Conservation (phyloP, 768 basidiomycete species). For the Lenzites betulinus region DNA sequence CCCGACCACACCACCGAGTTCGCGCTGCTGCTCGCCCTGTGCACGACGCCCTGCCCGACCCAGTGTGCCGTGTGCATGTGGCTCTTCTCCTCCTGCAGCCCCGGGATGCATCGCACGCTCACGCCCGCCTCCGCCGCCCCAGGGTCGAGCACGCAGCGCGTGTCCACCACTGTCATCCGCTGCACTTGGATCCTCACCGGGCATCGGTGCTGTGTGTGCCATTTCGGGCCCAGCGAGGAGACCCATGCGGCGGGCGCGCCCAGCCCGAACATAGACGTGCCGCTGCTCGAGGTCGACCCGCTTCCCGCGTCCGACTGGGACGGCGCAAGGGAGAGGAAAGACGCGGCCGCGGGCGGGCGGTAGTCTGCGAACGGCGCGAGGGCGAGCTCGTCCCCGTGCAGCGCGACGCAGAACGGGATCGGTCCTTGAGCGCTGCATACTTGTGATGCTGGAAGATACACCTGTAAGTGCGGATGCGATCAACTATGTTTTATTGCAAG, state of each 20-base stretch:
- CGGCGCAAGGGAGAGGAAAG: constrained; percentile 28
- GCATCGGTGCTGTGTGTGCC: not conserved
- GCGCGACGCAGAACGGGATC: constrained; percentile 30
- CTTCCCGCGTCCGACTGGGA: not conserved
- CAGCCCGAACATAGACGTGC: too few species aligned
- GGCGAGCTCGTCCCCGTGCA: constrained; percentile 26
- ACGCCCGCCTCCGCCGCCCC: not conserved
- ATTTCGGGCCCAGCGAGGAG: not conserved
- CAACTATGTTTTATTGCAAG: too few species aligned
- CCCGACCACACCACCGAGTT: constrained; percentile 30
- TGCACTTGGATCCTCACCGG: constrained; percentile 13
- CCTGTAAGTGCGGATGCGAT: constrained; percentile 10
- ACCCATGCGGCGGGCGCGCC: not conserved
- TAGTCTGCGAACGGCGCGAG: constrained; percentile 25
- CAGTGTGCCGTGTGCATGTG: constrained; percentile 15
- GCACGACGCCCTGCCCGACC: constrained; percentile 27
- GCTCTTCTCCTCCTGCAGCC: constrained; percentile 8
- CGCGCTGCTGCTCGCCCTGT: constrained; percentile 17
- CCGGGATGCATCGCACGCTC: not conserved
- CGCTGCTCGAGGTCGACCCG: not conserved
- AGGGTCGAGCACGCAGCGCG: constrained; percentile 1
- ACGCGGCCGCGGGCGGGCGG: constrained; percentile 22
- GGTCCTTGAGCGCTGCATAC: constrained; percentile 29
- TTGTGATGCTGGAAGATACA: constrained; percentile 29
- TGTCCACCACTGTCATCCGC: constrained; percentile 17